Base-by-base conservation (phyloP, 1,284 basidiomycete species). In the Malassezia arunalokei region DNA sequence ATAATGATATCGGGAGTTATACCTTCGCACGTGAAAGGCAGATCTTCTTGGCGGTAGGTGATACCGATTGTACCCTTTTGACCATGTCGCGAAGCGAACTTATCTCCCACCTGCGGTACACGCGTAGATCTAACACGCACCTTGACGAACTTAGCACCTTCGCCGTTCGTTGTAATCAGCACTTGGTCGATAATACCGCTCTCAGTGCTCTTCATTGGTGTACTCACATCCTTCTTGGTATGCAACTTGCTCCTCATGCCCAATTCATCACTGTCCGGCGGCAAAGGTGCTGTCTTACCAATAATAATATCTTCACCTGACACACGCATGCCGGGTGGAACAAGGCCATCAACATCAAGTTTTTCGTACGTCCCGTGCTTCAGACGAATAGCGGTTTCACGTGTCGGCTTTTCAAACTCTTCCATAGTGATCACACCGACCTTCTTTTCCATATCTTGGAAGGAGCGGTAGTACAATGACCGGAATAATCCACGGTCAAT, bases 51-150 rank as follows among this genome's bases (percentile, higher is more conserved):
- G 46, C 92, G 84, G 72, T 98, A 98, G 0, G 91, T 95, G 76
- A 99, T 95, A 76, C 92, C 92, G 60, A 96, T 91, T 1, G 92
- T 98, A 77, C 94, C 92, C 78, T 99, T 99, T 77, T 99, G 92
- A 71, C 94, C 94, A 75, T 99, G 94, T 70, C 92, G 86, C 52
- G 92, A 99, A 6, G 92, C 94, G 72, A 99, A 99, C 77, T 99
- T 99, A 80, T 99, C 92, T 42, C 92, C 92, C 50, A 86, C 94
- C 76, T 98, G 90, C 38, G 92, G 92, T 47, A 96, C 82, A 78
- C 92, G 86, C 8, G 89, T 92, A 4, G 91, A 88, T 40, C 94
- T 81, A 35, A 96, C 86, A 47, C 94, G 86, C 58, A 99, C 87
- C 78, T 98, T 98, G 75, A 98, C 92, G 68, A 99, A 96, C 74